These are phyloP conservation scores for Wickerhamiella azymoides DNA, from an alignment of 805 yeast species.

Conservation along the genomic window DNA sequence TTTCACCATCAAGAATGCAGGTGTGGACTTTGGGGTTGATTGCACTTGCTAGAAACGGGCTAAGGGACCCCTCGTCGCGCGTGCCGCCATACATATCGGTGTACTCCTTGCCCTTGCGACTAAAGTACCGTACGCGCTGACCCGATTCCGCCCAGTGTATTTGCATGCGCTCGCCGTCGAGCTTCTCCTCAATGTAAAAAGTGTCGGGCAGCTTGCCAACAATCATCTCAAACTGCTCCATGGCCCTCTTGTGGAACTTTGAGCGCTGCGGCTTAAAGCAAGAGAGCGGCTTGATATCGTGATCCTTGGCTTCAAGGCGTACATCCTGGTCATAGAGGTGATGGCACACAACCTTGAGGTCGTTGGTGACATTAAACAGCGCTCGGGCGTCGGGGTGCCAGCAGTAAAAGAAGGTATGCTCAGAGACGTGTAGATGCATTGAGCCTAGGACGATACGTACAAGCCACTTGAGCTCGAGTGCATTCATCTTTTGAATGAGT, in stretches of 20 bases:
- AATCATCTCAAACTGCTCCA: conserved; percentile 38
- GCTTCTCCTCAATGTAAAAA: conserved; percentile 74
- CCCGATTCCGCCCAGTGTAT: conserved; percentile 48
- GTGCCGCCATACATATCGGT: conserved; percentile 52
- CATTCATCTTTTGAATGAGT: conserved; percentile 40
- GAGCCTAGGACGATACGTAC: conserved; percentile 47
- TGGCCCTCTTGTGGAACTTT: conserved; percentile 36
- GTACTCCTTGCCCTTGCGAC: conserved; percentile 62
- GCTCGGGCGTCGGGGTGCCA: conserved; percentile 76
- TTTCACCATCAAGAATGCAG: conserved; percentile 73
- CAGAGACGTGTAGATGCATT: conserved; percentile 39
- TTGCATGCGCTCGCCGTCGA: conserved; percentile 85
- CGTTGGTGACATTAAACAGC: conserved; percentile 50
- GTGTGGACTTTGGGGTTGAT: conserved; percentile 21
- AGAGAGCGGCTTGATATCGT: conserved; percentile 31
- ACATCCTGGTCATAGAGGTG: conserved; percentile 37
- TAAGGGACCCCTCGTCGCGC: conserved; percentile 34
- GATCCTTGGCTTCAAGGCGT: conserved; percentile 31
- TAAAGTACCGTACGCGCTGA: conserved; percentile 35
- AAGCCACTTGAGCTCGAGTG: conserved; percentile 53
- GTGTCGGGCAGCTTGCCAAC: conserved; percentile 24
- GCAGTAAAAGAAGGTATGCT: conserved; percentile 37
- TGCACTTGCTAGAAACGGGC: conserved; percentile 34
- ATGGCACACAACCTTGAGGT: conserved; percentile 45
- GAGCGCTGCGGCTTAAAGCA: conserved; percentile 74